Base-by-base conservation (phyloP, 1,284 basidiomycete species). In the Sporisorium sorghi region DNA sequence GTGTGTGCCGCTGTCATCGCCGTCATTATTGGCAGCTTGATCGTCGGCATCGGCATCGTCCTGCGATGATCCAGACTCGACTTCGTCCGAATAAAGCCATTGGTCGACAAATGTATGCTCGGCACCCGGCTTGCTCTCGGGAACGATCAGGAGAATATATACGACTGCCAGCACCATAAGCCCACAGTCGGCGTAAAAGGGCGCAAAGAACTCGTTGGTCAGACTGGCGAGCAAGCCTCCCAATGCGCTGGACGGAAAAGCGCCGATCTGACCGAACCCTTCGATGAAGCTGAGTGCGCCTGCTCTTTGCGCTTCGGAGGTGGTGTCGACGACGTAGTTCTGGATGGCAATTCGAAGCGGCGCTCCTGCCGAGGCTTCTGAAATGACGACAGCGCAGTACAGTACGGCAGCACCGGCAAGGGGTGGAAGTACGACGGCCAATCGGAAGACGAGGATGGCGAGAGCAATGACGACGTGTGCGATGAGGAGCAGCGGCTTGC, bases 251-350 rank as follows among this genome's bases (percentile, higher is more conserved):
- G 70, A 70, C 2, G 79, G 79, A 39, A 81, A 81, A 7, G 76
- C 77, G 42, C 79, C 79, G 24, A 81, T 61, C 58, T 81, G 79
- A 26, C 78, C 78, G 24, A 80, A 76, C 11, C 79, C 79, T 46
- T 81, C 79, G 66, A 80, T 76, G 66, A 81, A 80, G 68, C 76
- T 73, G 21, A 81, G 71, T 2, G 75, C 75, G 3, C 72, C 72
- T 1, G 78, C 78, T 24, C 79, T 58, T 24, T 77, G 70, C 10
- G 76, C 53, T 40, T 80, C 78, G 4, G 69, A 63, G 10, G 77
- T 79, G 3, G 77, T 79, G 63, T 82, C 80, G n/a, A 82, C 78
- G 33, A 82, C 77, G 42, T 80, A 82, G 40, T 80, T 78, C 50
- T 82, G 80, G 12, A 80, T 64, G n/a, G 77, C 76, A 21, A 80